phyloP scores from a whole-genome alignment of 805 yeast species.

The Spathaspora sp. region DNA sequence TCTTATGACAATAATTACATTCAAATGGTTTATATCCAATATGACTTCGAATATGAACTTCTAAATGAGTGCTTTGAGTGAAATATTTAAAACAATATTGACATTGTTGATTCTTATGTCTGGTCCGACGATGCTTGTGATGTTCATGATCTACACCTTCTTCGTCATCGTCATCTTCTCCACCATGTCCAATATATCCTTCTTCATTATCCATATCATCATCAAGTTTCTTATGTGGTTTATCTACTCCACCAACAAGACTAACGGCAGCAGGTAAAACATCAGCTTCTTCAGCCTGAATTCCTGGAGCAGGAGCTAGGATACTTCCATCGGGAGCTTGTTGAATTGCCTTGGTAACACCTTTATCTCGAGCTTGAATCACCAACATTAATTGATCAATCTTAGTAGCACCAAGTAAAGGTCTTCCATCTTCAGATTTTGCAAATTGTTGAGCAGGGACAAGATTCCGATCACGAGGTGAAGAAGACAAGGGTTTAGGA shows the following conservation, averaged over 20 bases:
- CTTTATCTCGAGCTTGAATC: conserved; percentile 82
- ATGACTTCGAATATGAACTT: conserved; percentile 84
- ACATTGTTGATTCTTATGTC: conserved; percentile 61
- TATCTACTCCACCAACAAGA: conserved; percentile 78
- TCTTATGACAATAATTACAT: conserved; percentile 74
- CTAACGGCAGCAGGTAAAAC: conserved; percentile 54
- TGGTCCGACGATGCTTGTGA: conserved; percentile 15
- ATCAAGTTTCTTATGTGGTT: conserved; percentile 36
- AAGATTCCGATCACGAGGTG: conserved; percentile 9
- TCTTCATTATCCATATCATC: conserved; percentile 13
- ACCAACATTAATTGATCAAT: conserved; percentile 90
- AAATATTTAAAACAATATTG: conserved; percentile 76
- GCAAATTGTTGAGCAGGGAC: conserved; percentile 46
- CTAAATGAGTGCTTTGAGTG: conserved; percentile 87
- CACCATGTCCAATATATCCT: conserved; percentile 13
- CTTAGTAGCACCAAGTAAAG: conserved; percentile 79
- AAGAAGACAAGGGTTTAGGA: background rate
- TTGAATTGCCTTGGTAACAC: conserved; percentile 59
- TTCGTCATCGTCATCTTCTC: conserved; percentile 15
- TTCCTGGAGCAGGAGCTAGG: conserved; percentile 35
- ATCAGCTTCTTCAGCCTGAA: conserved; percentile 10
- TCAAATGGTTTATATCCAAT: conserved; percentile 82
- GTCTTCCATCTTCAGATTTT: conserved; percentile 59
- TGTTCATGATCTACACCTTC: conserved; percentile 17
- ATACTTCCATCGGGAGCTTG: conserved; percentile 70